Conservation (phyloP, 306 rosid genomes). For the Aeschynomene evenia region DNA sequence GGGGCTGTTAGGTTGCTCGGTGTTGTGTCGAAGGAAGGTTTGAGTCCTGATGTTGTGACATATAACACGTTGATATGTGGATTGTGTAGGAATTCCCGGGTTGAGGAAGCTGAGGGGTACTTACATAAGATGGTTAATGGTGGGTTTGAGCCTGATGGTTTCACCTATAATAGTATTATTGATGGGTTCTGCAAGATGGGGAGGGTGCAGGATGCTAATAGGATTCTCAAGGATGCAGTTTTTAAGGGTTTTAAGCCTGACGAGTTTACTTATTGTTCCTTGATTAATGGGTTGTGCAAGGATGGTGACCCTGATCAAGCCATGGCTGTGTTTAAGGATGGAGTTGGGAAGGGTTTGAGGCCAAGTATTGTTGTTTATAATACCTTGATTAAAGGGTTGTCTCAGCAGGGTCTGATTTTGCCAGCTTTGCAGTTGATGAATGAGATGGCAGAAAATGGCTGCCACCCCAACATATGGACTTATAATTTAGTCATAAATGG, state of each 20-base stretch:
- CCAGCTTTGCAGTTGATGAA: conserved; percentile 79
- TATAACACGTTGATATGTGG: conserved; percentile 80
- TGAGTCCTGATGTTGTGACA: conserved; percentile 76
- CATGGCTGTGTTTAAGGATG: conserved; percentile 63
- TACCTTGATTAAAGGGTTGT: conserved; percentile 75
- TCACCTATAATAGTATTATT: conserved; percentile 77
- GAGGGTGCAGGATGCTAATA: conserved; percentile 64
- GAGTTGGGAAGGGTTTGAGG: conserved; percentile 58
- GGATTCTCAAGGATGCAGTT: conserved; percentile 68
- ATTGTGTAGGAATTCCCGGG: conserved; percentile 60
- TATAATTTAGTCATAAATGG: conserved; percentile 76
- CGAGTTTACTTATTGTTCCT: conserved; percentile 80
- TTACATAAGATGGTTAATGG: conserved; percentile 75
- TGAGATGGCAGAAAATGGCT: conserved; percentile 73
- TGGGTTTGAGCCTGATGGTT: conserved; percentile 72
- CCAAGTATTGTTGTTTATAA: conserved; percentile 72
- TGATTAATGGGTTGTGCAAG: conserved; percentile 63
- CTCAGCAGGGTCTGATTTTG: conserved; percentile 72
- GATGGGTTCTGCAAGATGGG: conserved; percentile 81
- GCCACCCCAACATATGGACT: conserved; percentile 74
- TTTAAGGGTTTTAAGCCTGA: conserved; percentile 85
- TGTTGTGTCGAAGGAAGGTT: conserved; percentile 52
- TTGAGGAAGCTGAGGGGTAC: conserved; percentile 66
- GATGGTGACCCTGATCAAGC: conserved; percentile 74
- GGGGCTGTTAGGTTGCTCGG: conserved; percentile 53